Conservation (phyloP, 257 asterid genomes). For the Cruciata laevipes region DNA sequence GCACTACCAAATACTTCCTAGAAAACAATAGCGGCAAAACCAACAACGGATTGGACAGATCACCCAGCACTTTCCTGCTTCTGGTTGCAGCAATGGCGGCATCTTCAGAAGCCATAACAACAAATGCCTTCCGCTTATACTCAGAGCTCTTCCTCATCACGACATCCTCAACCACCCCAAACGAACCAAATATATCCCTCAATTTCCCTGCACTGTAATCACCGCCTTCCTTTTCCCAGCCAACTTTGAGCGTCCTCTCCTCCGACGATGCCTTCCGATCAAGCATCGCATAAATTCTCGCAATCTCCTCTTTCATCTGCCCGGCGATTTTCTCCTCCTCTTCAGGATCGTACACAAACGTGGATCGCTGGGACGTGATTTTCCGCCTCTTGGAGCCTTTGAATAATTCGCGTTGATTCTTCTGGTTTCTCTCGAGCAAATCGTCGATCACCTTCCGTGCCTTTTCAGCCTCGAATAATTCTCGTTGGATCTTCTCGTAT, state of each 20-base stretch:
- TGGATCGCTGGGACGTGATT: conserved; percentile 55
- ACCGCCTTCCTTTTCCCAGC: conserved; percentile 72
- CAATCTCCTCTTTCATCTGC: conserved; percentile 51
- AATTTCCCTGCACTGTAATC: conserved; percentile 56
- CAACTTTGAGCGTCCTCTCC: conserved; percentile 69
- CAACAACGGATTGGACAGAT: conserved; percentile 65
- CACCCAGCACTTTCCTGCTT: conserved; percentile 59
- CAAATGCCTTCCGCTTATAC: conserved; percentile 85
- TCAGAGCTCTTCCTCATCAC: conserved; percentile 47
- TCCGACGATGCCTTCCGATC: conserved; percentile 24
- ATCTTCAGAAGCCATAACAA: conserved; percentile 75
- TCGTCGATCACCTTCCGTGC: conserved; percentile 64
- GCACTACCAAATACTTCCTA: neutral
- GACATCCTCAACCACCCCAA: conserved; percentile 78
- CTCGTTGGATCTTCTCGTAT: conserved; percentile 48
- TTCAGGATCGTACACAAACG: conserved; percentile 37
- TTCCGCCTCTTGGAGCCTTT: conserved; percentile 63
- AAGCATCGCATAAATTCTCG: conserved; percentile 49
- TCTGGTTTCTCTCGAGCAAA: conserved; percentile 47
- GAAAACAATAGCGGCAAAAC: conserved; percentile 40
- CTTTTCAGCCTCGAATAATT: conserved; percentile 59
- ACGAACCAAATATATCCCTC: conserved; percentile 50
- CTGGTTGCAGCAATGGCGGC: conserved; percentile 55
- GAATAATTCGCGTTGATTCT: conserved; percentile 42
- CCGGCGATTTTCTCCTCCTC: conserved; percentile 42